Base-by-base conservation (phyloP, 768 basidiomycete genomes). In the Agrocybe chaxingu region DNA sequence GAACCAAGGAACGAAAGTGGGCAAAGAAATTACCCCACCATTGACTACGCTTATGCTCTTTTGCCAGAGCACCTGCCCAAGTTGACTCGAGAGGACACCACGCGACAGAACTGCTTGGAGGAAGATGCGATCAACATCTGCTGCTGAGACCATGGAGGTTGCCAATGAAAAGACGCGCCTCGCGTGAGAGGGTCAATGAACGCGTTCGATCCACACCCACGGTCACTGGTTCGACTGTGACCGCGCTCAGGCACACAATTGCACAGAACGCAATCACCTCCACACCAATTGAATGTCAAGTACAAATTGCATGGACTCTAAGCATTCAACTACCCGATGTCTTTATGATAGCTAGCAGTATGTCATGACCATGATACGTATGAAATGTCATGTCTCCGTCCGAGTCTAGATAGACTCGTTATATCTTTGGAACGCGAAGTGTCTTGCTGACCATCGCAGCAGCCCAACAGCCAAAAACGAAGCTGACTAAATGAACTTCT, bases 391-490 rank as follows among this genome's bases (percentile, higher is more conserved):
- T 34, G 30, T 47, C 31, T 40, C 45, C 46, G 32, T 41, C 42
- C 45, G 24, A 43, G 24, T 42, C 38, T 30, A 37, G 13, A 51
- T n/a, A 46, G 37, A 29, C 11, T 19, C 31, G n/a, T 55, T 68
- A 90, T 41, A 80, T 59, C 70, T 93, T 93, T 9, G 91, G 89
- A 45, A 98, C 82, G 44, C 84, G 80, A 41, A 99, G 74, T 11
- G 97, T 98, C 73, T 98, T 98, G 78, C 92, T 95, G 56, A 99
- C 90, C 96, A 99, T 98, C 42, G 90, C 88, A 11, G 93, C 87
- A 7, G 89, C 96, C 95, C 94, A 98, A 9, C 75, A 64, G 6
- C 73, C 87, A 67, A 93, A 92, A n/a, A 95, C 62, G 33, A 90
- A 54, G 61, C 84, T 84, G 37, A 85, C 84, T 35, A 81, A 70